Evolutionary conservation across 257 asterid species (phyloP), one percentile per base, ranked within the genome.

Genomic region (Nicotiana tomentosiformis): DNA sequence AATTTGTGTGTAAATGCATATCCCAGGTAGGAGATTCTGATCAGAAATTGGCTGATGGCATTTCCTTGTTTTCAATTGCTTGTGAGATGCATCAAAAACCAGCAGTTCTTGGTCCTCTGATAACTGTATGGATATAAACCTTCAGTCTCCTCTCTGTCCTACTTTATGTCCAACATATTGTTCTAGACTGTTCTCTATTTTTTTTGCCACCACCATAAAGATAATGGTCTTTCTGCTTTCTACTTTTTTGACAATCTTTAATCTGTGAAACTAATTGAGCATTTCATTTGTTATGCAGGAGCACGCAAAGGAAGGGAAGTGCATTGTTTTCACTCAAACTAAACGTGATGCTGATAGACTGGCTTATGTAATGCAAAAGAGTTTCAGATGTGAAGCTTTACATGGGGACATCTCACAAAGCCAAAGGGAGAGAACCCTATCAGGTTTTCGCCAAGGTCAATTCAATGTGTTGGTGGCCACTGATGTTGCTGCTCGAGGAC

Each of bases 401-500:
- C 99, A 96, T 85, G 99, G 99, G 64, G 99, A 94, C 78, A 94
- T 96, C 84, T 76, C 98, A 56, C 99, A 96, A 81, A 89, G 84
- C 82, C 93, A 94, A 82, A 91, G 99, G 87, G 99, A 96, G 87
- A 91, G 97, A 86, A 94, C 98, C 37, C 90, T 96, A 68, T 82
- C 98, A 65, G 86, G 95, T 78, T 96, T 96, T 70, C 91, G 98
- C 68, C 96, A 93, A 20, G 98, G 98, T 12, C 90, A 88, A 37
- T 76, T 93, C 90, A 93, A 87, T 86, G 83, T 91, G 18, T 90
- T 96, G 67, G 97, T 96, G 74, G 98, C 99, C 72, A 96, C 99
- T 82, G 99, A 96, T 86, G 98, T 96, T 53, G 99, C 98, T 83
- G 98, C 99, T 5, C 99, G 99, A 53, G 99, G 99, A 53, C 98